These are phyloP conservation scores for Ustilago nuda DNA, from an alignment of 1,284 basidiomycete genomes.

Conservation along the genomic window DNA sequence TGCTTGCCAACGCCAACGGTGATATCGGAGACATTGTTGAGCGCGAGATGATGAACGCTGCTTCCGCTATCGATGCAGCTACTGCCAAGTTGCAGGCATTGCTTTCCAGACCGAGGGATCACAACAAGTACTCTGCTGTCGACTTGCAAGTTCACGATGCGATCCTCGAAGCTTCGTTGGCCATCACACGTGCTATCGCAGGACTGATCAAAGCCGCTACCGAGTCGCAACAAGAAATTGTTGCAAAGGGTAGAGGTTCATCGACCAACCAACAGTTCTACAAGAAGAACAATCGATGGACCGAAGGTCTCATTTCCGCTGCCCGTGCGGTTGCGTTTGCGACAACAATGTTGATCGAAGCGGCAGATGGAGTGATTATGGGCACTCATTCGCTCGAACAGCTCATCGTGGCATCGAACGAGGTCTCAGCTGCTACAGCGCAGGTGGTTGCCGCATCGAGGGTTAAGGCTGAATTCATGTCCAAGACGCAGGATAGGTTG, in stretches of 20 bases:
- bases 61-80: constrained; percentile 91
- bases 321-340: constrained; percentile 98
- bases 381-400: constrained; percentile 97
- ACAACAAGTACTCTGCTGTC: constrained; percentile 83
- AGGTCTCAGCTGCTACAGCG: constrained; percentile 94
- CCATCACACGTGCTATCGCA: constrained; percentile 93
- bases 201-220: constrained; percentile 95
- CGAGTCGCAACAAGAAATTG: constrained; percentile 97
- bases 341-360: constrained; percentile 95
- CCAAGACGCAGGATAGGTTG: constrained; percentile 94
- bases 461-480: constrained; percentile 98
- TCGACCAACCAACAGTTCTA: constrained; percentile 94
- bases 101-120: constrained; percentile 87
- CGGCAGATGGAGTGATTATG: constrained; percentile 94
- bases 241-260: constrained; percentile 91
- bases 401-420: constrained; percentile 98
- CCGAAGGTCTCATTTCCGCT: constrained; percentile 97
- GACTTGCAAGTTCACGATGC: constrained; percentile 98
- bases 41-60: constrained; percentile 93
- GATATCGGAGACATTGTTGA: constrained; percentile 97
- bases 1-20: constrained; percentile 82
- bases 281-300: constrained; percentile 99
- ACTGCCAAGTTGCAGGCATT: constrained; percentile 89
- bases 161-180: constrained; percentile 90
- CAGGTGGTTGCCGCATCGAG: constrained; percentile 98